Conservation (phyloP, 2,329 filamentous ascomycete species). For the Phialophora verrucosa region DNA sequence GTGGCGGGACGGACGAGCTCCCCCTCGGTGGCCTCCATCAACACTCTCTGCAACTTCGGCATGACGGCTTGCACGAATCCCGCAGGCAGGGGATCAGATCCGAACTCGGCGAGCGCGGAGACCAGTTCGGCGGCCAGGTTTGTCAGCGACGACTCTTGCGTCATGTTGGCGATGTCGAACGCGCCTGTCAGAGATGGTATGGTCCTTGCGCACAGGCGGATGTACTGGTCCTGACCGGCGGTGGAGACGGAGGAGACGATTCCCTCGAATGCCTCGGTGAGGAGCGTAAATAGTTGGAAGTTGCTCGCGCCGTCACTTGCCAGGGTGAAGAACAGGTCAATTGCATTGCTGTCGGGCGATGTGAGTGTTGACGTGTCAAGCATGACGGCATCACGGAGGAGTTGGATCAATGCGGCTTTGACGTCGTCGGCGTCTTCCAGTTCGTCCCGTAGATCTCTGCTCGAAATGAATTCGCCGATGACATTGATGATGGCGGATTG, state of each 20-base stretch:
- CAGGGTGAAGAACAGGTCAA: conserved; percentile 83
- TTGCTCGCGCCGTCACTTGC: conserved; percentile 87
- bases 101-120: conserved; percentile 78
- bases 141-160: conserved; percentile 81
- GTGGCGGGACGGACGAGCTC: conserved; percentile 87
- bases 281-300: conserved; percentile 86
- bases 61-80: conserved; percentile 85
- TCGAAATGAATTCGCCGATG: conserved; percentile 74
- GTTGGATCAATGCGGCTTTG: conserved; percentile 86
- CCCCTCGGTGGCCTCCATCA: conserved; percentile 84
- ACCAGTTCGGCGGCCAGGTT: conserved; percentile 87
- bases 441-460: conserved; percentile 76
- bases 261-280: conserved; percentile 90
- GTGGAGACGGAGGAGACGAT: conserved; percentile 64
- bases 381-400: conserved; percentile 79
- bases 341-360: conserved; percentile 63
- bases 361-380: conserved; percentile 78
- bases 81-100: conserved; percentile 80
- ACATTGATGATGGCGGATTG: conserved; percentile 68
- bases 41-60: conserved; percentile 81
- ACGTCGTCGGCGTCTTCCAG: conserved; percentile 89
- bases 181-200: conserved; percentile 85
- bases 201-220: conserved; percentile 80
- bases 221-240: conserved; percentile 70
- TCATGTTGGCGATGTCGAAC: conserved; percentile 85